These are phyloP conservation scores for Aspergillus conjunctus DNA, from an alignment of 495 filamentous ascomycete genomes.

Conservation along the genomic window DNA sequence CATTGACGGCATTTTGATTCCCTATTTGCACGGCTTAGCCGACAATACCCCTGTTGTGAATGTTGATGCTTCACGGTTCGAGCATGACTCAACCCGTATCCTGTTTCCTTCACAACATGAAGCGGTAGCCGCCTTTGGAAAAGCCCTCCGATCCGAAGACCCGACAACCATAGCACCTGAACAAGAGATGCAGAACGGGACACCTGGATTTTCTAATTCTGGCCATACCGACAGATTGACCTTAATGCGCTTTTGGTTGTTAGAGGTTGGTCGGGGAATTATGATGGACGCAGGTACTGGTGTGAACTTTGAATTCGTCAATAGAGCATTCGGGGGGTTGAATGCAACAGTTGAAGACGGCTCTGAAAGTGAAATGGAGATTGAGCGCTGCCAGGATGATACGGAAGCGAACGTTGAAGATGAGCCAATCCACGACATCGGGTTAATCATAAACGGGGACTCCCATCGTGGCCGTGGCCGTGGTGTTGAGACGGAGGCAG, in stretches of 20 bases:
- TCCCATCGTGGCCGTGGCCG: neutral
- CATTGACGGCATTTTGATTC: constrained; percentile 59
- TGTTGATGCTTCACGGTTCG: constrained; percentile 62
- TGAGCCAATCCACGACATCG: constrained; percentile 38
- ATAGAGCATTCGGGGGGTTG: constrained; percentile 64
- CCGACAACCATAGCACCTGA: constrained; percentile 23
- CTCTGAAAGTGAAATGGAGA: constrained; percentile 38
- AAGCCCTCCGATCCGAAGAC: constrained; percentile 43
- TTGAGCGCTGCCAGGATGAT: constrained; percentile 48
- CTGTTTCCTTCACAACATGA: constrained; percentile 57
- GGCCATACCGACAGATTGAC: constrained; percentile 40
- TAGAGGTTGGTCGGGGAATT: constrained; percentile 62
- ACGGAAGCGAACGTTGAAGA: constrained; percentile 47
- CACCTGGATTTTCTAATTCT: constrained; percentile 23
- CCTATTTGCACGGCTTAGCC: constrained; percentile 58
- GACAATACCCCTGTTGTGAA: constrained; percentile 51
- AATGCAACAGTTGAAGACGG: constrained; percentile 41
- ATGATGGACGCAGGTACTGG: constrained; percentile 62
- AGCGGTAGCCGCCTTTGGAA: constrained; percentile 59
- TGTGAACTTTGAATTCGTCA: constrained; percentile 60
- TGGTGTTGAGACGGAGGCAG: constrained; percentile 1
- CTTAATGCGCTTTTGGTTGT: constrained; percentile 59
- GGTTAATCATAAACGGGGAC: constrained; percentile 24
- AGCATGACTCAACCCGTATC: constrained; percentile 53
- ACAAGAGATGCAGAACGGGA: too few relatives aligned